These are phyloP conservation scores for Boeremia lycopersici DNA, from an alignment of 2,329 filamentous ascomycete genomes.

Conservation along the genomic window DNA sequence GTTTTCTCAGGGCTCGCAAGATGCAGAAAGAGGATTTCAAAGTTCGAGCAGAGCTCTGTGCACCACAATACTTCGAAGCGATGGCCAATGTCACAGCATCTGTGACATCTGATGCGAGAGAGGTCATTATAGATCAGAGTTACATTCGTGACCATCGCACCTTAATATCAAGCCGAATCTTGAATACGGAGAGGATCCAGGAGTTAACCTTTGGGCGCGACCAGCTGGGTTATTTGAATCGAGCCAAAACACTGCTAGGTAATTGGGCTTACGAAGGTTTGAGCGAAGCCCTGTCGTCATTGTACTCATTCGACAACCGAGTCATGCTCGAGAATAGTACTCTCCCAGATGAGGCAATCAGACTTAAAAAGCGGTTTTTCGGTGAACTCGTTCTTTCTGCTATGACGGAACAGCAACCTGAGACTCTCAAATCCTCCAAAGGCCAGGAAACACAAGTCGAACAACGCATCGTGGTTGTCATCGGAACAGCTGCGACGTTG, in stretches of 20 bases:
- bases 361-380: constrained; percentile 20
- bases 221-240: constrained; percentile 10
- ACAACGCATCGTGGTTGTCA: constrained; percentile 21
- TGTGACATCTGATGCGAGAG: not conserved
- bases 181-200: constrained; percentile 9
- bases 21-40: constrained; percentile 4
- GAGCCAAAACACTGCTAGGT: not conserved
- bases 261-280: constrained; percentile 3
- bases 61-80: constrained; percentile 15
- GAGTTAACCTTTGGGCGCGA: constrained; percentile 8
- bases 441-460: constrained; percentile 8
- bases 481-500: constrained; percentile 19
- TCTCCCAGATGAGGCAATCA: constrained; percentile 11
- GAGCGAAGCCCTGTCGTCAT: constrained; percentile 9
- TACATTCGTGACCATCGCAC: not conserved
- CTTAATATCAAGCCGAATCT: not conserved
- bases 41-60: constrained; percentile 16
- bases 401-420: not conserved
- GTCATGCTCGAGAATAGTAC: constrained; percentile 11
- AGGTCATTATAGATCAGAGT: constrained; percentile 3
- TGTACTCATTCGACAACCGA: constrained; percentile 8
- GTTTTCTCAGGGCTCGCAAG: not conserved
- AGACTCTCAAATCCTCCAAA: not conserved
- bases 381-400: constrained; percentile 21
- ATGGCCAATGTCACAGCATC: constrained; percentile 11